Conservation (phyloP, 371 early-diverging fungal genomes). For the Rhizomucor miehei region DNA sequence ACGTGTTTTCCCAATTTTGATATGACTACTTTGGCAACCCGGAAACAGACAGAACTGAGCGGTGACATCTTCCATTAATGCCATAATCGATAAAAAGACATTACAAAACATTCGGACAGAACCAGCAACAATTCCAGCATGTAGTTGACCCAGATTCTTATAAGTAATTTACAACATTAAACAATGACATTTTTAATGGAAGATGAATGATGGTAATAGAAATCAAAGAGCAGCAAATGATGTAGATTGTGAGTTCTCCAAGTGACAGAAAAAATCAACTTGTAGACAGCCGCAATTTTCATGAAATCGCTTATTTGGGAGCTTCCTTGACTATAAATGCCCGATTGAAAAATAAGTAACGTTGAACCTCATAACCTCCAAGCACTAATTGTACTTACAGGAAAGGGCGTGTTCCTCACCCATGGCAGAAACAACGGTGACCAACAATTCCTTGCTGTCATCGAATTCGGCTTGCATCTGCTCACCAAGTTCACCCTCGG, state of each 20-base stretch:
- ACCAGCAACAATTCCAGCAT: no score
- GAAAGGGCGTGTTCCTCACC: conserved; percentile 89
- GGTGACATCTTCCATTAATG: no score
- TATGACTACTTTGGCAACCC: no score
- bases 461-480: conserved; percentile 74
- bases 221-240: background rate
- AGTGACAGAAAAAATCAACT: background rate
- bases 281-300: background rate
- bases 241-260: background rate
- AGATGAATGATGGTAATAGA: no score
- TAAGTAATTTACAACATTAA: no score
- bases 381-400: no score
- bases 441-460: conserved; percentile 80
- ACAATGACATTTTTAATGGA: no score
- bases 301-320: conserved; percentile 21
- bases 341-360: background rate
- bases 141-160: no score
- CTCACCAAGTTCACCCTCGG: conserved; percentile 85
- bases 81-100: no score
- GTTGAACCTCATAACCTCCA: background rate
- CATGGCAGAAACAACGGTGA: conserved; percentile 90
- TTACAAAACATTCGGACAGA: no score
- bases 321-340: conserved; percentile 39
- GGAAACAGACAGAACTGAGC: no score
- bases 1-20: no score